phyloP scores from a whole-genome alignment of 1,284 basidiomycete species.

The Naganishia liquefaciens region DNA sequence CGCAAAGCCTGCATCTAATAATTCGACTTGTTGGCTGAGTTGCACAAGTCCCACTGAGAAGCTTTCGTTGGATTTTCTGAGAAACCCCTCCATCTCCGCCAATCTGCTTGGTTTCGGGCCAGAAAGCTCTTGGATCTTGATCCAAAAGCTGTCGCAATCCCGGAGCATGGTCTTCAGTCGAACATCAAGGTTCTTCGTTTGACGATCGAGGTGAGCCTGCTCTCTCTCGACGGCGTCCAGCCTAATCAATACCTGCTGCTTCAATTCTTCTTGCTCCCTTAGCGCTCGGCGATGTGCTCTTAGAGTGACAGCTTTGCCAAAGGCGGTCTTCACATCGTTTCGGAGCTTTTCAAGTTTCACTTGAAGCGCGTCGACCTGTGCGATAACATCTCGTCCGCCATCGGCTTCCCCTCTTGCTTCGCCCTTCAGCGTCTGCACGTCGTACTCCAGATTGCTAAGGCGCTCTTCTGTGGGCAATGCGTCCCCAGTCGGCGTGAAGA shows the following conservation, averaged over 20 bases:
- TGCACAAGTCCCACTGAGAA: not conserved
- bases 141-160: not conserved
- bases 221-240: not conserved
- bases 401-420: not conserved
- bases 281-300: not conserved
- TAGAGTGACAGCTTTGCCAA: not conserved
- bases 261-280: no score
- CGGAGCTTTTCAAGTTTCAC: not conserved
- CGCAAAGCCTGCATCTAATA: not conserved
- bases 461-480: slow-evolving; percentile 3
- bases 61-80: not conserved
- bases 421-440: not conserved
- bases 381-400: not conserved
- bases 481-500: not conserved
- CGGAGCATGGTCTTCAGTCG: not conserved
- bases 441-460: slow-evolving; percentile 13
- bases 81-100: not conserved
- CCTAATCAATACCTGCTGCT: not conserved
- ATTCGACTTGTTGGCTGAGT: slow-evolving; percentile 7
- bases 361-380: not conserved
- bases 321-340: not conserved
- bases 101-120: not conserved
- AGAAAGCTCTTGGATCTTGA: not conserved
- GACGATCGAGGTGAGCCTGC: no score
- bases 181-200: not conserved